These are phyloP conservation scores for Penicillium lividum DNA, from an alignment of 495 filamentous ascomycete species.

Conservation along the genomic window DNA sequence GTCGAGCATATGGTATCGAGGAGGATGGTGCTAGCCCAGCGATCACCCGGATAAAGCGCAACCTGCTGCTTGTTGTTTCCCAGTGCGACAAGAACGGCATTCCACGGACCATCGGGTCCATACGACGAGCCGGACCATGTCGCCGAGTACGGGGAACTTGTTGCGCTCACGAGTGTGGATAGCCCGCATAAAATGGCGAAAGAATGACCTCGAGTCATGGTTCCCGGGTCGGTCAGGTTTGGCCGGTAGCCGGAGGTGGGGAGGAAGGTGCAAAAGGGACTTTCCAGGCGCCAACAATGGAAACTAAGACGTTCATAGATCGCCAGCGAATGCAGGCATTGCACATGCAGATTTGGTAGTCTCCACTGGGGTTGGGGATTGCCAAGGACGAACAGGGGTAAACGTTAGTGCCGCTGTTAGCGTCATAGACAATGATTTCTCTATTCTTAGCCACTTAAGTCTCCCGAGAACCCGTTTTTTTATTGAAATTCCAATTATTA, in stretches of 20 bases:
- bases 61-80: background rate
- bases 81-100: slow-evolving; percentile 7
- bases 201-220: background rate
- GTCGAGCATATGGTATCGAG: slow-evolving; percentile 5
- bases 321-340: background rate
- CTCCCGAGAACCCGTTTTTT: background rate
- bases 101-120: slow-evolving; percentile 17
- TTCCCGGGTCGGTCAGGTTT: background rate
- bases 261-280: background rate
- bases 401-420: background rate
- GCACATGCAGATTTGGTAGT: background rate
- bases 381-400: slow-evolving; percentile 4
- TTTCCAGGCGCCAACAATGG: background rate
- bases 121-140: slow-evolving; percentile 11
- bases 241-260: background rate
- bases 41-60: slow-evolving; percentile 12
- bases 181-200: slow-evolving; percentile 2
- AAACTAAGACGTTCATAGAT: background rate
- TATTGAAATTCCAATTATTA: background rate
- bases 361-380: background rate
- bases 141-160: background rate
- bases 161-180: background rate
- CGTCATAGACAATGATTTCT: background rate
- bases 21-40: slow-evolving; percentile 10
- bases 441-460: background rate